Base-by-base conservation (phyloP, 768 basidiomycete genomes). In the Lentinula sp. region DNA sequence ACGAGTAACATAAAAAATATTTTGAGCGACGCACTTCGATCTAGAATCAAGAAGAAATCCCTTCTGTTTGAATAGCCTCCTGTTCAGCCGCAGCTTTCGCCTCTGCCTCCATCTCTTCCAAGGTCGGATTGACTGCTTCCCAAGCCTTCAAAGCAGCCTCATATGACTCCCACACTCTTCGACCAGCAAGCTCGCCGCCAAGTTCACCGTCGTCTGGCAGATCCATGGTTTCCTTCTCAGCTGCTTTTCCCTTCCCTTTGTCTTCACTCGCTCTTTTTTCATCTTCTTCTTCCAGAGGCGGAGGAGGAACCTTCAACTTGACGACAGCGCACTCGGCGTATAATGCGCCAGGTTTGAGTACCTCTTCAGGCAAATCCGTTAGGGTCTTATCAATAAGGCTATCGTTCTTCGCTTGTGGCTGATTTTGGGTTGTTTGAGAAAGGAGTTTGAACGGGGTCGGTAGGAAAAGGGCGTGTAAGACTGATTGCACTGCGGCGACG, bases 381-480 rank as follows among this genome's bases (percentile, higher is more conserved):
- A 45, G 16, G 43, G 39, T 60, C 59, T 54, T 55, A 39, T 64
- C 63, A 28, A 62, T 58, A 21, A 35, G 51, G 37, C 45, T 42
- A 28, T 35, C 61, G 11, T 46, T 11, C 23, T 60, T 60, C 1
- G 58, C 57, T n/a, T 61, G 68, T 35, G 34, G 55, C 48, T 15
- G 21, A 39, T 39, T 53, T 57, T 51, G 11, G 43, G n/a, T 39
- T 34, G 31, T 63, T 63, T 18, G 61, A 13, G 76, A 67, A 28
- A 78, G 68, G 43, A 79, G 74, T 71, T 89, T 91, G 75, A 89
- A 86, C 2, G 89, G 89, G 3, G 88, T 90, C 0, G 91, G 91
- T 15, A 93, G 80, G 70, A 91, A 94, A 13, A 96, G 80, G 0
- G 81, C 87, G 63, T 93, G 93, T 3, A 95, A 72, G n/a, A 94